Conservation (phyloP, 129 eudicot species). For the Artemisia tridentata region DNA sequence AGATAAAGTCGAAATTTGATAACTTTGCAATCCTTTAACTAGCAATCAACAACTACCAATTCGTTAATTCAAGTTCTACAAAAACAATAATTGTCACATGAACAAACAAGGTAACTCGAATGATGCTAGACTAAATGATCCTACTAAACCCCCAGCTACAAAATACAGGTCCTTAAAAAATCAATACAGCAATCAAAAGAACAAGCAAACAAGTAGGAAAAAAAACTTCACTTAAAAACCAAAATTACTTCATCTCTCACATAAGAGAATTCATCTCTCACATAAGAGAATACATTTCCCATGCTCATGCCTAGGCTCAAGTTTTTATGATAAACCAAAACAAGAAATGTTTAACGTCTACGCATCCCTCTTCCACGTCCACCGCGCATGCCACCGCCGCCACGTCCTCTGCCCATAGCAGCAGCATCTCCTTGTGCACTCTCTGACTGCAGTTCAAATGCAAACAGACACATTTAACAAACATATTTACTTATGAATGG, state of each 20-base stretch:
- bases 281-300: slow-evolving; percentile 1
- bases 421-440: slow-evolving; percentile 99
- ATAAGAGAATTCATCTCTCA: background rate
- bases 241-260: slow-evolving; percentile 13
- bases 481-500: background rate
- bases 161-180: slow-evolving; percentile 9
- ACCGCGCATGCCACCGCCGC: slow-evolving; percentile 47
- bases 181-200: slow-evolving; percentile 1
- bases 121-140: background rate
- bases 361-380: slow-evolving; percentile 95
- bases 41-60: too few relatives aligned
- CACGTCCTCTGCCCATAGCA: slow-evolving; percentile 87
- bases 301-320: slow-evolving; percentile 11
- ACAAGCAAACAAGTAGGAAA: slow-evolving; percentile 6
- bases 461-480: slow-evolving; percentile 9
- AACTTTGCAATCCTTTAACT: too few relatives aligned
- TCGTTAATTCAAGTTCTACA: background rate
- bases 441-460: slow-evolving; percentile 66
- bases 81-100: background rate
- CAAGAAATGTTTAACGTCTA: slow-evolving; percentile 41
- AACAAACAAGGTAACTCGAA: background rate
- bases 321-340: slow-evolving; percentile 1
- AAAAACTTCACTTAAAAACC: slow-evolving; percentile 18
- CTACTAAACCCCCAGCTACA: slow-evolving; percentile 18
- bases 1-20: too few relatives aligned